Percentiles rank a stretch among this genome's conserved stretches.
phyloP scores from a whole-genome alignment of 2,329 filamentous ascomycete species.

The Lasiodiplodia citricola region DNA sequence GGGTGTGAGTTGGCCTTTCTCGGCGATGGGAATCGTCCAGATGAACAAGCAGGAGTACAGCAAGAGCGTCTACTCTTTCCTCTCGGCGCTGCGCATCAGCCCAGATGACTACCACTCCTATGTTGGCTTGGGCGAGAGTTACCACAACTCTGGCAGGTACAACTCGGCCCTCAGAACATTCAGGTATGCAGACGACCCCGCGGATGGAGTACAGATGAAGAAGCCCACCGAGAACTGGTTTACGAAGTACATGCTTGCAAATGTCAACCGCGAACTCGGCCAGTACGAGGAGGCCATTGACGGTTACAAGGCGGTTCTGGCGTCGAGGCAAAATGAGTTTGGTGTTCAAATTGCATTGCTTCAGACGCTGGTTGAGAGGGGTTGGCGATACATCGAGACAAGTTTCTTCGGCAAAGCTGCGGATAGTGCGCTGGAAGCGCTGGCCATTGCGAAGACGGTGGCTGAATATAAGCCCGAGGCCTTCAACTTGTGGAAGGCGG shows the following conservation, averaged over 20 bases:
- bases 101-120: conserved; percentile 93
- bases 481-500: conserved; percentile 94
- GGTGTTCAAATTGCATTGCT: conserved; percentile 87
- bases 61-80: conserved; percentile 89
- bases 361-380: conserved; percentile 85
- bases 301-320: conserved; percentile 76
- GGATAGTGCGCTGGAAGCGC: conserved; percentile 70
- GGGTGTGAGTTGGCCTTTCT: conserved; percentile 94
- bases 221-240: conserved; percentile 82
- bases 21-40: conserved; percentile 90
- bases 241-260: conserved; percentile 94
- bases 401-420: conserved; percentile 86
- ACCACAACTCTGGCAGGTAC: conserved; percentile 90
- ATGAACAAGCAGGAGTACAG: conserved; percentile 91
- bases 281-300: conserved; percentile 82
- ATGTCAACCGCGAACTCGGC: conserved; percentile 91
- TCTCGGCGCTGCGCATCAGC: conserved; percentile 81
- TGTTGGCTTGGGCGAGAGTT: conserved; percentile 96
- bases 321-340: conserved; percentile 72
- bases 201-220: conserved; percentile 62
- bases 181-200: conserved; percentile 78
- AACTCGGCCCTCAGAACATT: conserved; percentile 95
- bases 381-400: conserved; percentile 76
- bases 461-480: conserved; percentile 67
- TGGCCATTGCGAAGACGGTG: conserved; percentile 70